Conservation (phyloP, 2,329 filamentous ascomycete species). For the Niveomyces coronatus region DNA sequence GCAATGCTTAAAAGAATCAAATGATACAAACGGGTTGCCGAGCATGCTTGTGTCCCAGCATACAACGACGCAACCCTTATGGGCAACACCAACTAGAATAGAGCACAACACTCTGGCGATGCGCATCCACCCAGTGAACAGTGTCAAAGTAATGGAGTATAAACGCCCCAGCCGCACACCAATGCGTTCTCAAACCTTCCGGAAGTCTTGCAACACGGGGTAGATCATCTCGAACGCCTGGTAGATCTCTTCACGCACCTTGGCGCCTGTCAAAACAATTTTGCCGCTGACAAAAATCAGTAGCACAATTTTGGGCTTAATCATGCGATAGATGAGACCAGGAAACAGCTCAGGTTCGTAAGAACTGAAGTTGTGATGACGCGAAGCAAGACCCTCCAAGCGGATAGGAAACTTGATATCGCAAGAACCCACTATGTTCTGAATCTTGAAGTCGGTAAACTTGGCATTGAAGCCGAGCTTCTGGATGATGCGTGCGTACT, state of each 20-base stretch:
- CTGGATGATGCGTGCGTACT: constrained; percentile 98
- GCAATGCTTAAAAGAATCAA: constrained; percentile 40
- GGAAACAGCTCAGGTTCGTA: constrained; percentile 98
- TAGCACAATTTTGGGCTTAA: constrained; percentile 98
- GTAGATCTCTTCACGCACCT: constrained; percentile 97
- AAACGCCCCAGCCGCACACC: too few species aligned
- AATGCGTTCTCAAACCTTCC: constrained; percentile 47
- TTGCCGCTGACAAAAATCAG: constrained; percentile 97
- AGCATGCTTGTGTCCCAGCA: constrained; percentile 18
- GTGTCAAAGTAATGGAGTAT: background rate
- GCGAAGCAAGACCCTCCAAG: constrained; percentile 86
- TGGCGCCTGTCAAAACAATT: constrained; percentile 94
- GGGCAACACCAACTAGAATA: too few species aligned
- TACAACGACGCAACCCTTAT: constrained; percentile 10
- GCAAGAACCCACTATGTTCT: constrained; percentile 97
- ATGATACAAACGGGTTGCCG: constrained; percentile 26
- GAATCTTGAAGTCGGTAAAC: constrained; percentile 99
- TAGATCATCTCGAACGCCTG: constrained; percentile 97
- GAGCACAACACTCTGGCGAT: too few species aligned
- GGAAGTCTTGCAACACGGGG: constrained; percentile 72
- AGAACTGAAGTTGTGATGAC: constrained; percentile 98
- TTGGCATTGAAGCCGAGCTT: constrained; percentile 99
- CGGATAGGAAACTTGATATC: constrained; percentile 99
- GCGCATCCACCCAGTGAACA: too few species aligned
- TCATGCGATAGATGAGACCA: constrained; percentile 99